Conservation (phyloP, 345 rosid species). For the Hirschfeldia incana region DNA sequence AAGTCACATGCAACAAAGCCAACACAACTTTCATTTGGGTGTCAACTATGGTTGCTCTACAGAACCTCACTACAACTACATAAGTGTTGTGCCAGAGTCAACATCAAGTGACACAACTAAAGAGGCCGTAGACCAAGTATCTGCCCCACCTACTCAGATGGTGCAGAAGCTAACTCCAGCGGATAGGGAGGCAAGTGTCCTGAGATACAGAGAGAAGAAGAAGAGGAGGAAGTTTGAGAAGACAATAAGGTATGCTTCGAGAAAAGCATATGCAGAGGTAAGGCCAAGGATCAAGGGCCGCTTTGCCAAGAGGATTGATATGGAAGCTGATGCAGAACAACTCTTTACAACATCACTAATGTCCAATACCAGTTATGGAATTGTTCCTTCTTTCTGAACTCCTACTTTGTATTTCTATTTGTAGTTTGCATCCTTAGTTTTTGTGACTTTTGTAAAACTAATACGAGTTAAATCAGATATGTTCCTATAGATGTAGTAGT, state of each 20-base stretch:
- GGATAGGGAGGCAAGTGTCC: slow-evolving; percentile 92
- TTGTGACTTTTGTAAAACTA: slow-evolving; percentile 11
- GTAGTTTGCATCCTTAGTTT: not conserved
- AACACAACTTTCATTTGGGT: slow-evolving; percentile 50
- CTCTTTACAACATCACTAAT: slow-evolving; percentile 57
- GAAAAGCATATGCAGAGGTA: slow-evolving; percentile 95
- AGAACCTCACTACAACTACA: slow-evolving; percentile 37
- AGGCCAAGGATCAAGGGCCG: slow-evolving; percentile 93
- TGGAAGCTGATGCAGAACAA: slow-evolving; percentile 61
- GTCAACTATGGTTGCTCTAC: slow-evolving; percentile 51
- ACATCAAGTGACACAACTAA: slow-evolving; percentile 61
- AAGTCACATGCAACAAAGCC: slow-evolving; percentile 44
- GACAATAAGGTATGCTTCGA: slow-evolving; percentile 95
- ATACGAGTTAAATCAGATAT: slow-evolving; percentile 10
- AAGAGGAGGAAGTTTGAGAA: slow-evolving; percentile 80
- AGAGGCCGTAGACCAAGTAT: slow-evolving; percentile 62
- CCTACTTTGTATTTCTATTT: not conserved
- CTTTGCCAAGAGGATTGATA: slow-evolving; percentile 76
- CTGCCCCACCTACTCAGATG: slow-evolving; percentile 53
- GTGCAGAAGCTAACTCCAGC: slow-evolving; percentile 65
- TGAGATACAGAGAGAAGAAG: slow-evolving; percentile 38
- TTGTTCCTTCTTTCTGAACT: slow-evolving; percentile 69
- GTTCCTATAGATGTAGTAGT: not conserved
- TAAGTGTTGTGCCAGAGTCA: slow-evolving; percentile 73
- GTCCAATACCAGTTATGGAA: slow-evolving; percentile 60